These are phyloP conservation scores for Suillus luteus DNA, from an alignment of 768 basidiomycete species.

Conservation along the genomic window DNA sequence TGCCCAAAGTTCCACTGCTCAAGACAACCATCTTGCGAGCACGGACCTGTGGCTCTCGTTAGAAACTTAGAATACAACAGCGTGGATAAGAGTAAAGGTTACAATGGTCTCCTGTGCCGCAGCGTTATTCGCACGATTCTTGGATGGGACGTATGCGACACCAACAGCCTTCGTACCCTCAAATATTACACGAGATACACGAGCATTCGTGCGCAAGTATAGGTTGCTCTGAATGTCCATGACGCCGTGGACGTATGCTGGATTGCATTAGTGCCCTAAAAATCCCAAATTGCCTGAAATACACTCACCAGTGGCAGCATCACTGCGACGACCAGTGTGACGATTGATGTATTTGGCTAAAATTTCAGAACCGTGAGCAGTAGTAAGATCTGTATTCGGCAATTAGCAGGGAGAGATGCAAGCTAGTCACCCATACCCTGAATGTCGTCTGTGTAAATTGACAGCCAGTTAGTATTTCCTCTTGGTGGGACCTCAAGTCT, in stretches of 20 bases:
- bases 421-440: slow-evolving; percentile 41
- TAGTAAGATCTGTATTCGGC: slow-evolving; percentile 47
- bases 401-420: slow-evolving; percentile 5
- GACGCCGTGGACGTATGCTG: slow-evolving; percentile 70
- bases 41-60: slow-evolving; percentile 35
- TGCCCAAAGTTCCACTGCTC: slow-evolving; percentile 67
- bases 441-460: slow-evolving; percentile 51
- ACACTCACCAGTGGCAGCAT: slow-evolving; percentile 61
- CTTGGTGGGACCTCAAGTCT: slow-evolving; percentile 18
- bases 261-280: background rate
- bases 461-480: slow-evolving; percentile 2
- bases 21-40: slow-evolving; percentile 69
- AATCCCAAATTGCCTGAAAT: background rate
- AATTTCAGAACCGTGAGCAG: slow-evolving; percentile 64
- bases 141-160: slow-evolving; percentile 65
- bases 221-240: slow-evolving; percentile 70
- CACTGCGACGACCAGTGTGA: slow-evolving; percentile 70
- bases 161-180: slow-evolving; percentile 73
- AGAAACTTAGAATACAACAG: slow-evolving; percentile 5
- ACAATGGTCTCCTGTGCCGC: slow-evolving; percentile 60
- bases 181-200: slow-evolving; percentile 71
- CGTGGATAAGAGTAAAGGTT: slow-evolving; percentile 6
- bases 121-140: slow-evolving; percentile 56
- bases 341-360: slow-evolving; percentile 81
- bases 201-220: slow-evolving; percentile 64